Conservation (phyloP, 176 grass and related monocot species). For the Paspalum vaginatum region DNA sequence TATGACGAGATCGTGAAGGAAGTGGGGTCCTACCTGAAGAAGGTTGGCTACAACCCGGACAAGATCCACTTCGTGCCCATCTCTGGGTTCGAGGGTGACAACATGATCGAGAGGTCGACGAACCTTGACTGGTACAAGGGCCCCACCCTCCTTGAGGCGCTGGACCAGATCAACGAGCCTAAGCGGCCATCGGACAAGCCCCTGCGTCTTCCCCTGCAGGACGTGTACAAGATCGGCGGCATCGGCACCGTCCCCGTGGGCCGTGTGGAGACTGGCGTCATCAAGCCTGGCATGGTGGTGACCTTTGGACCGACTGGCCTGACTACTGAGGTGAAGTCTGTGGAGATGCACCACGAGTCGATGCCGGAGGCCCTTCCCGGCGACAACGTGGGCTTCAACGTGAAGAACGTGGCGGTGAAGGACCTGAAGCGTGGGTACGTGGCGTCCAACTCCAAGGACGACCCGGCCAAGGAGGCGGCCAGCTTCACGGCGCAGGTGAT, state of each 20-base stretch:
- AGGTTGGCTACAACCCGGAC: constrained; percentile 79
- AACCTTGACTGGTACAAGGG: constrained; percentile 96
- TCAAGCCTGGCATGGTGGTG: too few species aligned
- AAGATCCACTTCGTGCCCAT: constrained; percentile 76
- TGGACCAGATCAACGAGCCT: constrained; percentile 67
- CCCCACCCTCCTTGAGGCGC: constrained; percentile 74
- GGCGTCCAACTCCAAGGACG: constrained; percentile 37
- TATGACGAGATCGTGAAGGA: not conserved
- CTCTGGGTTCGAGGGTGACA: too few species aligned
- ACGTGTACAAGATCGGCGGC: constrained; percentile 85
- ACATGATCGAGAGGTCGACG: constrained; percentile 41
- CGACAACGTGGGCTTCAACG: constrained; percentile 73
- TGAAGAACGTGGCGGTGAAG: constrained; percentile 82
- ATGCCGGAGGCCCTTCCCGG: constrained; percentile 19
- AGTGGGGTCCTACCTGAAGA: constrained; percentile 55
- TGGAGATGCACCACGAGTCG: constrained; percentile 45
- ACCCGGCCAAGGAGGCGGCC: not conserved
- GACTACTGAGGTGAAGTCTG: too few species aligned
- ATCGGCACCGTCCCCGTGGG: constrained; percentile 68
- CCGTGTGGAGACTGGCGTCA: too few species aligned
- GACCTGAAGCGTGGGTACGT: constrained; percentile 76
- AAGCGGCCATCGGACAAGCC: constrained; percentile 87
- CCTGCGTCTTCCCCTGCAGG: constrained; percentile 80
- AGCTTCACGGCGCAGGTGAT: not conserved
- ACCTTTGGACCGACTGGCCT: too few species aligned